A percentile compares a stretch with the other conserved stretches of the same genome.
Conservation (phyloP, 345 rosid genomes). For the Psidium friedrichsthalianum region DNA sequence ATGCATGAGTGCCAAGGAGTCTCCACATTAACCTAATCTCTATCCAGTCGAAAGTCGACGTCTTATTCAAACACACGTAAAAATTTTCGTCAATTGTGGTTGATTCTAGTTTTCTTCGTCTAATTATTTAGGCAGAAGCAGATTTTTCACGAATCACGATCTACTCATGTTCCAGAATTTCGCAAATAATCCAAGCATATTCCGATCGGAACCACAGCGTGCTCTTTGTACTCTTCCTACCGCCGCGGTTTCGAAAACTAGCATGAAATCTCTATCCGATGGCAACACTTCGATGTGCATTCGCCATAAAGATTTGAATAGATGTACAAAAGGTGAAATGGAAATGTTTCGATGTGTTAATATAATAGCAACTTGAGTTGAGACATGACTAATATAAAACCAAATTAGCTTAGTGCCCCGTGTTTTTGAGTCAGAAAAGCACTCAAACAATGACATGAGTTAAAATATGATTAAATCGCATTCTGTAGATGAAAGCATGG, state of each 20-base stretch:
- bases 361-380: not conserved
- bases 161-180: not conserved
- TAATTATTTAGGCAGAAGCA: not conserved
- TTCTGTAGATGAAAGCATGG: not conserved
- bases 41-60: not conserved
- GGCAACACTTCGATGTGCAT: not conserved
- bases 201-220: not conserved
- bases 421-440: slow-evolving; percentile 1
- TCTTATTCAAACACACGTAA: not conserved
- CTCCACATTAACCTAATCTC: not conserved
- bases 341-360: not conserved
- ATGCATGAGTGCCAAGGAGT: not conserved
- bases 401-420: not conserved
- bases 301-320: not conserved
- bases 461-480: not conserved
- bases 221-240: not conserved
- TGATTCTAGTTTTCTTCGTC: not conserved
- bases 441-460: not conserved
- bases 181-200: not conserved
- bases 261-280: not conserved
- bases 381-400: not conserved
- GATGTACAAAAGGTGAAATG: not conserved
- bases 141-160: not conserved
- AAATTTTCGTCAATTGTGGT: not conserved
- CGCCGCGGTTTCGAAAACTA: not conserved